phyloP scores from a whole-genome alignment of 108 stramenopile species.

The Conticribra guillardii region DNA sequence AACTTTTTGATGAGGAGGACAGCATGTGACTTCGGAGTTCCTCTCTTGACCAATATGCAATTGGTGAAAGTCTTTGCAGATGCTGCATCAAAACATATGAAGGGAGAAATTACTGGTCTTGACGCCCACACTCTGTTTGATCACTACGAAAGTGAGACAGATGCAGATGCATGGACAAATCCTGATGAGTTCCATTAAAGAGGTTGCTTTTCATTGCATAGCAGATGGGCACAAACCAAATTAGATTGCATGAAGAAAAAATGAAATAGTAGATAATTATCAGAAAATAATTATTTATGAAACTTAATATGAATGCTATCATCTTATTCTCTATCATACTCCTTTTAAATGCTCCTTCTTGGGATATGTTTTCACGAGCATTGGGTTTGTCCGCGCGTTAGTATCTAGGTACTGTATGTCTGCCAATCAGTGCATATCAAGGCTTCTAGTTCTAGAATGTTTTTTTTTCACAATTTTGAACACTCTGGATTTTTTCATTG shows the following conservation, averaged over 20 bases:
- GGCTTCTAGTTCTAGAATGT: too few relatives aligned
- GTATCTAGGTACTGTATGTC: too few relatives aligned
- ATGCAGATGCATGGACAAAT: conserved; percentile 78
- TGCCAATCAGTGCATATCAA: too few relatives aligned
- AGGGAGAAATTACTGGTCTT: conserved; percentile 63
- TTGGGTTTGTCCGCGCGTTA: too few relatives aligned
- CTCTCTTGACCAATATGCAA: conserved; percentile 95
- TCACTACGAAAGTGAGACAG: conserved; percentile 73
- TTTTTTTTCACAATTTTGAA: too few relatives aligned
- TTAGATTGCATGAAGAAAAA: neutral
- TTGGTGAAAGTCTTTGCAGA: conserved; percentile 88
- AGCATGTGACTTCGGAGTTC: conserved; percentile 95
- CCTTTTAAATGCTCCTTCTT: too few relatives aligned
- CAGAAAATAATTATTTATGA: neutral
- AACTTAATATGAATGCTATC: too few relatives aligned
- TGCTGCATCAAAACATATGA: conserved; percentile 69
- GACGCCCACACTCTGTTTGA: conserved; percentile 78
- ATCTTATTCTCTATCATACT: too few relatives aligned
- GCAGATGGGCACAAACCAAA: neutral
- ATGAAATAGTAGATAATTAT: too few relatives aligned
- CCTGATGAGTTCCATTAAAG: conserved; percentile 80
- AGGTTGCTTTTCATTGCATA: neutral
- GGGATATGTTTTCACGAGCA: too few relatives aligned
- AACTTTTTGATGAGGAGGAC: conserved; percentile 94
- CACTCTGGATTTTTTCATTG: too few relatives aligned